Evolutionary conservation across 805 yeast genomes (phyloP), one percentile per base, ranked within the genome.

Genomic region (Metschnikowia reukaufii): DNA sequence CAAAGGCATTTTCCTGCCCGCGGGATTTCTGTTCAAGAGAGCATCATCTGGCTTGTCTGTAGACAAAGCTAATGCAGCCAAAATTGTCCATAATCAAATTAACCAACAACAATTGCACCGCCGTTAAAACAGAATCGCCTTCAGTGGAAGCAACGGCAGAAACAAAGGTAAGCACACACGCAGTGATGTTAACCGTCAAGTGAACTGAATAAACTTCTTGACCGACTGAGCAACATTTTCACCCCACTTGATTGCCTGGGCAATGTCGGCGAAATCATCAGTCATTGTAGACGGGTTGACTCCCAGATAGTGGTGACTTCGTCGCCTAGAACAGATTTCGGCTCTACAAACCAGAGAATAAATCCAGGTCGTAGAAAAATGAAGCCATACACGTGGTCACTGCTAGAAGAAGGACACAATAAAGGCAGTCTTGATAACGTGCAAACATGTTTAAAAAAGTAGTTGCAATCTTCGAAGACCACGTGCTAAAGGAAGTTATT

Each of bases 241-340:
- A 44, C 99, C 99, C 99, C 99, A 94, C 67, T 89, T 88, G 60
- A 94, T 88, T 18, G 99, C 99, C 64, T 88, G 88, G 38, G 94
- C 98, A 66, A 94, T 94, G 36, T 95, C 91, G 4, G 88, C 74
- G 63, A 94, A 94, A 70, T 94, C 96, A 70, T 94, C 96, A 38
- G 92, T 91, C 94, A 88, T 88, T n/a, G n/a, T n/a, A n/a, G n/a
- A n/a, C n/a, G n/a, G n/a, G n/a, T n/a, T n/a, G n/a, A n/a, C n/a
- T n/a, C n/a, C n/a, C n/a, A n/a, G n/a, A n/a, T n/a, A n/a, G n/a
- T n/a, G n/a, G n/a, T n/a, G n/a, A n/a, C n/a, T n/a, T n/a, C n/a
- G n/a, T n/a, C n/a, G n/a, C n/a, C n/a, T n/a, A n/a, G n/a, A n/a
- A n/a, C n/a, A n/a, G n/a, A n/a, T n/a, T n/a, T n/a, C n/a, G n/a